Percentiles rank a stretch among this genome's conserved stretches.
These are phyloP conservation scores for Salvia splendens DNA, from an alignment of 257 asterid species.

Conservation along the genomic window DNA sequence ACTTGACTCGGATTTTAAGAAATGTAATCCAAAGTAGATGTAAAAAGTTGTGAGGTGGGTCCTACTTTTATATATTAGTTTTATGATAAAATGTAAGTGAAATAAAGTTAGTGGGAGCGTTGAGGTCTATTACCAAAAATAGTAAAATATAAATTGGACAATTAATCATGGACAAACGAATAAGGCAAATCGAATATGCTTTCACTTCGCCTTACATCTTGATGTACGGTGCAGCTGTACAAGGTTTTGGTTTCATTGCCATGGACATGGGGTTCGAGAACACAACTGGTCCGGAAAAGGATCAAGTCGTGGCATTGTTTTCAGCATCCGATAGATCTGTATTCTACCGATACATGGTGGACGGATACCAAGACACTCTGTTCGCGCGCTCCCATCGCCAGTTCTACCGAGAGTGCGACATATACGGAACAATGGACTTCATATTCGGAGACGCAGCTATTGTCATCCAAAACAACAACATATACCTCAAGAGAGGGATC, in stretches of 20 bases:
- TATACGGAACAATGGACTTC: slow-evolving; percentile 50
- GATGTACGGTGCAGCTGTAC: slow-evolving; percentile 26
- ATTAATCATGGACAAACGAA: no score
- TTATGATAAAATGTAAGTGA: no score
- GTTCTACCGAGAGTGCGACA: slow-evolving; percentile 43
- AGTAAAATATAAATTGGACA: no score
- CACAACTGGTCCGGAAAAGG: slow-evolving; percentile 32
- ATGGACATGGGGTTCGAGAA: slow-evolving; percentile 42
- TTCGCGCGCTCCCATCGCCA: slow-evolving; percentile 39
- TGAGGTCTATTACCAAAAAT: no score
- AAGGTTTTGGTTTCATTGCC: slow-evolving; percentile 45
- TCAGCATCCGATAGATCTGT: slow-evolving; percentile 33
- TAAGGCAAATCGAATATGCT: no score
- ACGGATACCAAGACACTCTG: slow-evolving; percentile 45
- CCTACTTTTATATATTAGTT: no score
- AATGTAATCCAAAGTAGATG: no score
- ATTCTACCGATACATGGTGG: slow-evolving; percentile 18
- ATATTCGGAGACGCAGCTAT: slow-evolving; percentile 46
- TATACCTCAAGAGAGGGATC: slow-evolving; percentile 26
- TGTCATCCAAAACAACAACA: slow-evolving; percentile 37
- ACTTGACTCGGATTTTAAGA: no score
- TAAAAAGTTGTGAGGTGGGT: no score
- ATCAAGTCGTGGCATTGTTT: slow-evolving; percentile 46
- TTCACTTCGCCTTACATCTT: not conserved
- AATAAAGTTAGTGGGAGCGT: no score